Conservation (phyloP, 2,329 filamentous ascomycete genomes). For the Fusarium domesticum region DNA sequence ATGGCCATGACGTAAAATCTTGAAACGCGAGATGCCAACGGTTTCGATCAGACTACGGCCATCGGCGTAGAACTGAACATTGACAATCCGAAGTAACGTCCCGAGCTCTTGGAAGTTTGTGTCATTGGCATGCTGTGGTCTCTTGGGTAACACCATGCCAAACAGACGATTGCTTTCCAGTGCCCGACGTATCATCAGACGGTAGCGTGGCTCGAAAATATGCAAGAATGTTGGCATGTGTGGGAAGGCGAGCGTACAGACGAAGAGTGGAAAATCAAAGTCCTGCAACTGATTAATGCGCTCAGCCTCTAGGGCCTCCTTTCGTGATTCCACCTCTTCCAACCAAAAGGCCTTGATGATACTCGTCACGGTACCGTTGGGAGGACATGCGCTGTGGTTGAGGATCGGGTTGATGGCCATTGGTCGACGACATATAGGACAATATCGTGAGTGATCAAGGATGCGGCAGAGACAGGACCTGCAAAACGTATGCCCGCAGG, state of each 20-base stretch:
- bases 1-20: slow-evolving; percentile 59
- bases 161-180: slow-evolving; percentile 73
- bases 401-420: slow-evolving; percentile 51
- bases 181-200: slow-evolving; percentile 80
- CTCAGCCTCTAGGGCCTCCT: slow-evolving; percentile 54
- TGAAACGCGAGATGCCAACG: slow-evolving; percentile 72
- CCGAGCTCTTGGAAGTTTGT: slow-evolving; percentile 67
- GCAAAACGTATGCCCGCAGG: slow-evolving; percentile 89
- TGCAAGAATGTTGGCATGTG: slow-evolving; percentile 82
- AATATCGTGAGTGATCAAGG: slow-evolving; percentile 73
- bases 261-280: slow-evolving; percentile 68
- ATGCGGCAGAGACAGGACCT: slow-evolving; percentile 73
- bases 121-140: slow-evolving; percentile 37
- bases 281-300: slow-evolving; percentile 54
- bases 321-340: slow-evolving; percentile 58
- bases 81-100: slow-evolving; percentile 72
- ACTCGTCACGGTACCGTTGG: slow-evolving; percentile 61
- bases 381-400: slow-evolving; percentile 41
- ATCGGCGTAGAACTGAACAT: slow-evolving; percentile 70
- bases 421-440: slow-evolving; percentile 73
- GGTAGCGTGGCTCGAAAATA: slow-evolving; percentile 89
- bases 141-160: slow-evolving; percentile 77
- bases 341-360: slow-evolving; percentile 69
- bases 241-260: slow-evolving; percentile 80
- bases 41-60: slow-evolving; percentile 81